Evolutionary conservation across 169 alveolate species (phyloP).

Genomic region (Plasmodium chabaudi): DNA sequence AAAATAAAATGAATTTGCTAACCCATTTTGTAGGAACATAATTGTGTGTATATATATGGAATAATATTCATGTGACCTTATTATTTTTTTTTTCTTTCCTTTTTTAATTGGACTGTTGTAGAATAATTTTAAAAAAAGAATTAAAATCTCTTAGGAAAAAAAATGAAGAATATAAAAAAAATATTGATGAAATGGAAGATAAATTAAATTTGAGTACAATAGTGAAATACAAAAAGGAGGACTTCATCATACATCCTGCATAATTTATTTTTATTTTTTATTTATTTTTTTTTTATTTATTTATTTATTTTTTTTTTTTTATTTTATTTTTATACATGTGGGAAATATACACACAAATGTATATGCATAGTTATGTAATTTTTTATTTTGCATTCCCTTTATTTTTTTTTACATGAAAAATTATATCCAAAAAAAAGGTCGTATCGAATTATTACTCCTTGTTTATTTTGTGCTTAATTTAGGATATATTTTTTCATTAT

Average conservation of each 20-base stretch:
- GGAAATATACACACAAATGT: not conserved
- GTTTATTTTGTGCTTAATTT: too few relatives aligned
- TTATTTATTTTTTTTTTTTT: too few relatives aligned
- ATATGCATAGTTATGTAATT: not conserved
- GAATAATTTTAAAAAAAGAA: conserved; percentile 47
- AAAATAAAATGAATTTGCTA: not conserved
- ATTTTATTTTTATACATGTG: too few relatives aligned
- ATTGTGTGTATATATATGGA: not conserved
- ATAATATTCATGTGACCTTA: not conserved
- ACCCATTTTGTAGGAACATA: not conserved
- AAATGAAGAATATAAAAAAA: conserved; percentile 26
- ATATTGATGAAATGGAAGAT: conserved; percentile 43
- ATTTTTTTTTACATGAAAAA: too few relatives aligned
- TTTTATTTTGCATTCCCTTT: too few relatives aligned
- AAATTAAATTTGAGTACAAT: conserved; percentile 35
- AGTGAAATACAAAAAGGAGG: conserved; percentile 44
- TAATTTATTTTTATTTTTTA: too few relatives aligned
- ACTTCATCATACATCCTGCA: conserved; percentile 25
- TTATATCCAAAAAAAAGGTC: too few relatives aligned
- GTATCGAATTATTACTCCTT: too few relatives aligned
- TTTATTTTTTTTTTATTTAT: too few relatives aligned
- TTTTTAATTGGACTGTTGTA: not conserved
- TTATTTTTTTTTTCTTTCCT: not conserved
- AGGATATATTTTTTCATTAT: too few relatives aligned
- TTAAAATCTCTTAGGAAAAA: conserved; percentile 18